Evolutionary conservation across 2,329 filamentous ascomycete genomes (phyloP).

Genomic region (Didymella arachidicola): DNA sequence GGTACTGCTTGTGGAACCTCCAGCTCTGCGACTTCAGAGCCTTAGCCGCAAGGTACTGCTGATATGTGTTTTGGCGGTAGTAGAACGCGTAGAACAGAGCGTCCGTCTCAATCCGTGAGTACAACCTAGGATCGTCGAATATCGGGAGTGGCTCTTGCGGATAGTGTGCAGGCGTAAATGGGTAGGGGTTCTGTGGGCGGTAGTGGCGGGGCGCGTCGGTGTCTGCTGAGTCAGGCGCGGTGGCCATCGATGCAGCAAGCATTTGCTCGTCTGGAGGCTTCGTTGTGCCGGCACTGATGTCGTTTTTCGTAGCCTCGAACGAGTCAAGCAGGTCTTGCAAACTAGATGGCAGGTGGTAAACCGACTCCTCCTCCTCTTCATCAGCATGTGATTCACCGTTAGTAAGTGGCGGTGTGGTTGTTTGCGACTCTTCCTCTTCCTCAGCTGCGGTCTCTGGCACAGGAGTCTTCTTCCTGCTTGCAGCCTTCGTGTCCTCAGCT

Average conservation of each 20-base stretch:
- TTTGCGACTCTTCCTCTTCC: conserved; percentile 44
- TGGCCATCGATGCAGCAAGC: conserved; percentile 76
- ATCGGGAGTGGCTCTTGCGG: conserved; percentile 91
- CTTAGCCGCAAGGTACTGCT: conserved; percentile 94
- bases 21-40: conserved; percentile 98
- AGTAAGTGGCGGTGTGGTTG: conserved; percentile 52
- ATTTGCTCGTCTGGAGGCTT: conserved; percentile 74
- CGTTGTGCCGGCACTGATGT: conserved; percentile 65
- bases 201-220: conserved; percentile 84
- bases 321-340: conserved; percentile 90
- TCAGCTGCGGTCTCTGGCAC: conserved; percentile 41
- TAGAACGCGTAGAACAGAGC: conserved; percentile 99
- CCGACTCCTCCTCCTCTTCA: conserved; percentile 74
- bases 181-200: conserved; percentile 80
- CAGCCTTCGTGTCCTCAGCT: conserved; percentile 39
- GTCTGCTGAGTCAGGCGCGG: conserved; percentile 77
- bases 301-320: conserved; percentile 82
- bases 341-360: conserved; percentile 90
- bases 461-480: conserved; percentile 42
- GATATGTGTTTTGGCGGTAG: conserved; percentile 94
- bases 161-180: conserved; percentile 78
- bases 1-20: conserved; percentile 99
- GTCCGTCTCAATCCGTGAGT: conserved; percentile 89
- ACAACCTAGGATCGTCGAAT: conserved; percentile 89
- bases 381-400: conserved; percentile 64